phyloP scores from a whole-genome alignment of 73 alveolate genomes.

The Paramecium tetraurelia region DNA sequence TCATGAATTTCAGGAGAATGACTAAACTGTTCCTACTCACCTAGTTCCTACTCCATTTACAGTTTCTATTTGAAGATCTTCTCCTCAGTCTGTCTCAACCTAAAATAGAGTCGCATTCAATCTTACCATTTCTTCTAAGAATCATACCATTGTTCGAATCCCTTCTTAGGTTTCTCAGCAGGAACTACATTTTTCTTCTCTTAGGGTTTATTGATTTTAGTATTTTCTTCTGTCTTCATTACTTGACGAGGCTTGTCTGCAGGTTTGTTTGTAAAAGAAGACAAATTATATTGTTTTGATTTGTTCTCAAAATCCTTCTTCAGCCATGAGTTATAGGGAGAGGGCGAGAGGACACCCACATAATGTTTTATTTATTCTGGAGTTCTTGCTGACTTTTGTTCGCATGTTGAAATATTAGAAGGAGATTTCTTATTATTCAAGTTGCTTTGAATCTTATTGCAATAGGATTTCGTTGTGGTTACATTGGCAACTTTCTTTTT shows the following conservation, averaged over 20 bases:
- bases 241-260: background rate
- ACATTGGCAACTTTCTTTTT: background rate
- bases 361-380: background rate
- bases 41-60: background rate
- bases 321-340: background rate
- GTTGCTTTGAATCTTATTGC: background rate
- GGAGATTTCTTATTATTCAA: background rate
- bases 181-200: background rate
- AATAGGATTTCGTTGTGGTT: background rate
- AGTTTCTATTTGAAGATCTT: background rate
- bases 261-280: background rate
- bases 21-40: background rate
- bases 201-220: background rate
- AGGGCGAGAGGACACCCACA: background rate
- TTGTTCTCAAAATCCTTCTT: background rate
- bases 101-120: background rate
- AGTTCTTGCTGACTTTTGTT: background rate
- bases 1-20: background rate
- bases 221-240: background rate
- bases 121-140: background rate
- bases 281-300: background rate
- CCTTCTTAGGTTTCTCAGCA: background rate
- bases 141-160: background rate
- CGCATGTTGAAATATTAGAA: background rate
- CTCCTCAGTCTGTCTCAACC: background rate